Base-by-base conservation (phyloP, 805 yeast species). In the Candida stauntonica region DNA sequence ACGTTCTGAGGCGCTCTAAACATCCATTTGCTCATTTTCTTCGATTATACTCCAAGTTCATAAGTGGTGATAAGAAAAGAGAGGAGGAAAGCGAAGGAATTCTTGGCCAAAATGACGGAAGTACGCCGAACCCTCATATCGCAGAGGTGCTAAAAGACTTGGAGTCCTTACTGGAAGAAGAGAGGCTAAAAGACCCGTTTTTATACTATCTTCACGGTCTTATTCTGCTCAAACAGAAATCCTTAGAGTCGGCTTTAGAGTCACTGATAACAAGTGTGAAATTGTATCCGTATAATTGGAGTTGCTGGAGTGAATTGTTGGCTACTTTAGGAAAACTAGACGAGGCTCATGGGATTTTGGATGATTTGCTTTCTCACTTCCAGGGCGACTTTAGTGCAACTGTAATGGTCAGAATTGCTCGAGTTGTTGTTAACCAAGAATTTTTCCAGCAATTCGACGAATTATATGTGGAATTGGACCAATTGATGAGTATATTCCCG, bases 211-310 rank as follows among this genome's bases (percentile, higher is more conserved):
- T 93, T 29, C 68, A 75, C 39, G 99, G 97, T 1, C 57, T 83
- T 13, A 65, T 85, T 2, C 64, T 80, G 33, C 63, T 78, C 38
- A 80, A 77, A 49, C 81, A 81, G 50, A 78, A 79, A 34, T 78
- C 81, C 46, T 61, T 62, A n/a, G 48, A 63, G 2, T 57, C 65
- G 26, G 96, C 97, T 0, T 78, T 81, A 41, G 66, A 72, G 17
- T 65, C 66, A 31, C 69, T 89, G 23, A 66, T 78, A 21, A 69
- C 68, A 33, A 81, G 96, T 1, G 55, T 91, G 12, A 64, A 71
- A 17, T 35, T 70, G 20, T 87, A 81, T 50, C 95, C 97, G 0
- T 84, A 72, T 58, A 91, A 91, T 58, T 93, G 99, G 99, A 75
- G 89, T 38, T 83, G 93, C 42, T 93, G 97, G 97, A 70, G 73